Evolutionary conservation across 2,329 filamentous ascomycete species (phyloP), one percentile per base, ranked within the genome.

Genomic region (Phaeosphaeriaceae sp.): DNA sequence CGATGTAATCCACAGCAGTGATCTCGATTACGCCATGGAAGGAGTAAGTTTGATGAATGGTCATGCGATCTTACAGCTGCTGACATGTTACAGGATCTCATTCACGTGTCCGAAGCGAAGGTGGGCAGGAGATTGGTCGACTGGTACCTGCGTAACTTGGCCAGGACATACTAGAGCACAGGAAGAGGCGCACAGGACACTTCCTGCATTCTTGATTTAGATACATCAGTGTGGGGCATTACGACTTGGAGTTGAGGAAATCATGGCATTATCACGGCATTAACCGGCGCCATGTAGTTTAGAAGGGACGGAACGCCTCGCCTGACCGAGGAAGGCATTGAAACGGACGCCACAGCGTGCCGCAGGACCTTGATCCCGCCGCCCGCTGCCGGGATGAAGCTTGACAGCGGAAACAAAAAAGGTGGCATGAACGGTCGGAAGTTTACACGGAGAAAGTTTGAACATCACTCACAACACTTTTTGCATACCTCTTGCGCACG

Each of bases 61-160:
- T 33, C 13, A 55, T 45, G 46, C 53, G 24, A 42, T 24, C 57
- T n/a, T 56, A 27, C 7, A 17, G 13, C 22, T 15, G 7, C 21
- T 25, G 17, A 25, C 31, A 11, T 57, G 42, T n/a, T 24, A 7
- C 70, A 93, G 90, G 94, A 99, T 78, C 83, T 99, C 73, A 99
- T 99, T 79, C 95, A 99, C 82, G 95, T 99, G 70, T 97, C 94
- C 58, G 95, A 99, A 83, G 94, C 94, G 69, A 99, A 99, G 89
- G 93, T 97, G 60, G 95, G 95, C 76, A 88, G 95, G 73, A 96
- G 95, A 83, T 84, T 99, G 74, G 94, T 99, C 66, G 95, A 99
- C 82, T 99, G 95, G 95, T 99, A 99, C 81, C 87, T 99, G 77
- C 90, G 95, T 77, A 99, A 99, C 85, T 85, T 99, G 75, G 91